phyloP scores from a whole-genome alignment of 192 early-diverging fungal species.

The Entomortierella parvispora region DNA sequence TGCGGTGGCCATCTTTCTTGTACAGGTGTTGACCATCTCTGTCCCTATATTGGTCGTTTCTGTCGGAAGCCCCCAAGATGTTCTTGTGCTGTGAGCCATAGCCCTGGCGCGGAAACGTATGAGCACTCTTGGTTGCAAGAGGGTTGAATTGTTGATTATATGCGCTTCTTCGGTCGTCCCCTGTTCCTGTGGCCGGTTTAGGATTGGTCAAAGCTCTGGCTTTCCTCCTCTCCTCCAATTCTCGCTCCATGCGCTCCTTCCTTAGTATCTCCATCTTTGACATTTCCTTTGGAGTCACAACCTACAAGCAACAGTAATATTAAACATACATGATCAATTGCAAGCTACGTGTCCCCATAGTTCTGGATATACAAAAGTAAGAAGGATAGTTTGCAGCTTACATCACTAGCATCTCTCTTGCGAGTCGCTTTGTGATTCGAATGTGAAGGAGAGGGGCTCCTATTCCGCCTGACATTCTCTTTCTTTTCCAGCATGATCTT shows the following conservation, averaged over 20 bases:
- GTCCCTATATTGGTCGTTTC: not conserved
- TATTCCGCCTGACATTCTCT: too few relatives aligned
- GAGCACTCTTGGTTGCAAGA: conserved; percentile 47
- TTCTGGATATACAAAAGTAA: too few relatives aligned
- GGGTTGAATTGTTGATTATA: conserved; percentile 69
- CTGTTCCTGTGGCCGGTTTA: too few relatives aligned
- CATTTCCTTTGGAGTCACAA: conserved; percentile 6
- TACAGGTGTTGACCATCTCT: not conserved
- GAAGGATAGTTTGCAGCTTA: too few relatives aligned
- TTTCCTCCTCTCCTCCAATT: conserved; percentile 50
- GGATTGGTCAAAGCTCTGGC: conserved; percentile 13
- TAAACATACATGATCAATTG: not conserved
- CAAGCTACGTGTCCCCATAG: too few relatives aligned
- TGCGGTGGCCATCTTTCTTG: too few relatives aligned
- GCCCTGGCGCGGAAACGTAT: not conserved
- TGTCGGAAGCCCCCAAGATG: not conserved
- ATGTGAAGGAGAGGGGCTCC: too few relatives aligned
- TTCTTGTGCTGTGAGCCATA: too few relatives aligned
- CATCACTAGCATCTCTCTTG: too few relatives aligned
- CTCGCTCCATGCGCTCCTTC: conserved; percentile 55
- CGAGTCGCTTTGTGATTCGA: too few relatives aligned
- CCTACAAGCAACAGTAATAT: not conserved
- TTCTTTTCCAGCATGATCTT: too few relatives aligned
- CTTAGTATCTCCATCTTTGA: conserved; percentile 56
- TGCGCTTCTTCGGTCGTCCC: too few relatives aligned